phyloP scores from a whole-genome alignment of 176 grass and related monocot species.

The Oryza glumipatula region DNA sequence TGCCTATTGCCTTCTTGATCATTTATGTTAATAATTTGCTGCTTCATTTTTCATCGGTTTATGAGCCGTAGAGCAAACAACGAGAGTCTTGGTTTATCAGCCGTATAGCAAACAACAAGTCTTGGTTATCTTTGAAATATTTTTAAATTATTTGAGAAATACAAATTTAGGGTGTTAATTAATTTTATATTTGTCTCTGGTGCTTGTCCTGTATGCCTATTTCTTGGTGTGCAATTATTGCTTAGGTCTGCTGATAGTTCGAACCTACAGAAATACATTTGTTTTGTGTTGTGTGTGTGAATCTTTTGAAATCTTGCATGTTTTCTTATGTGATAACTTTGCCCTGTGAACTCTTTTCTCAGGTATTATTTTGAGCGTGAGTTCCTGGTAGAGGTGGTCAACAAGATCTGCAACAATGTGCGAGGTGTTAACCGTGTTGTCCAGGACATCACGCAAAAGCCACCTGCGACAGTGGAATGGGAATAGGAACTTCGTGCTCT shows the following conservation, averaged over 20 bases:
- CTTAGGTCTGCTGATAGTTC: background rate
- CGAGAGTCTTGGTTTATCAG: background rate
- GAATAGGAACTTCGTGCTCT: constrained; percentile 38
- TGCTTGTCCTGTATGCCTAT: background rate
- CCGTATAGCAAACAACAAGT: background rate
- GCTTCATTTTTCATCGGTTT: too few species aligned
- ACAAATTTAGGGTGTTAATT: background rate
- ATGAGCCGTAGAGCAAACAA: too few species aligned
- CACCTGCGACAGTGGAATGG: constrained; percentile 88
- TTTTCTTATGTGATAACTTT: constrained; percentile 1
- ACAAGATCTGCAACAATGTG: constrained; percentile 86
- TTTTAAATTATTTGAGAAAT: background rate
- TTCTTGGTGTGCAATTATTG: background rate
- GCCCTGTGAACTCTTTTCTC: background rate
- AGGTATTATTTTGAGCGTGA: constrained; percentile 86
- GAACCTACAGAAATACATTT: background rate
- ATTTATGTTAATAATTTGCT: background rate
- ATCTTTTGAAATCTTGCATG: background rate
- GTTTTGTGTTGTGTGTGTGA: background rate
- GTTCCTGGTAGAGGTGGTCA: constrained; percentile 72
- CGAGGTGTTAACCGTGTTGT: constrained; percentile 77
- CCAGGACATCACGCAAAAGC: constrained; percentile 86
- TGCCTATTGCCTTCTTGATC: background rate
- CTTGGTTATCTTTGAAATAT: background rate
- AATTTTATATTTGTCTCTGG: background rate